These are phyloP conservation scores for Podospora sp. DNA, from an alignment of 495 filamentous ascomycete genomes.

Conservation along the genomic window DNA sequence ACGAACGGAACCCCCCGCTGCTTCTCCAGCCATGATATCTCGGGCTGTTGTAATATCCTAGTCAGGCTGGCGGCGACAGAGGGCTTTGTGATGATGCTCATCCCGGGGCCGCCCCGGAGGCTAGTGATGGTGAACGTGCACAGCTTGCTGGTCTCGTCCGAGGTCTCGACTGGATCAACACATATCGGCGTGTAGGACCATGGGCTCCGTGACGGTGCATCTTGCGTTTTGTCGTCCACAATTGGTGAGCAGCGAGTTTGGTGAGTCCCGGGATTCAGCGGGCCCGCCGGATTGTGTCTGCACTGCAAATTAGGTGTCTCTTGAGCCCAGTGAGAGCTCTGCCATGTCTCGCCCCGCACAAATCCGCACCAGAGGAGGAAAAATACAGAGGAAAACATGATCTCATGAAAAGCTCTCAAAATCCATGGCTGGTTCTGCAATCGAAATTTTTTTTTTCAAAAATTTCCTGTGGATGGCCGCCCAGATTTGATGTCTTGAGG, in stretches of 20 bases:
- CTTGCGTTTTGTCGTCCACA: conserved; percentile 31
- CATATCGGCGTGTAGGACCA: conserved; percentile 37
- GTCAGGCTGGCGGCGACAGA: conserved; percentile 25
- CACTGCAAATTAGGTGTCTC: conserved; percentile 14
- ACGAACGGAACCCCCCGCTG: conserved; percentile 24
- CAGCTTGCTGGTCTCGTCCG: conserved; percentile 25
- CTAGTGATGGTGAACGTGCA: conserved; percentile 31
- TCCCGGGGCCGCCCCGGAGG: conserved; percentile 26
- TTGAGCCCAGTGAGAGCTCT: not conserved
- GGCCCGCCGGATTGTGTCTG: conserved; percentile 29
- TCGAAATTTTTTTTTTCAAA: not conserved
- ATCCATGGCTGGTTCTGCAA: not conserved
- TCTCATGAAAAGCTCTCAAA: not conserved
- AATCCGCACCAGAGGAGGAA: not conserved
- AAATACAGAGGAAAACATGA: not conserved
- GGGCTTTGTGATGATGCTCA: conserved; percentile 36
- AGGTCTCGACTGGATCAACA: conserved; percentile 18
- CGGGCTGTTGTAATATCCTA: conserved; percentile 24
- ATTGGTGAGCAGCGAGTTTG: conserved; percentile 24
- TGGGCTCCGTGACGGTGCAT: conserved; percentile 19
- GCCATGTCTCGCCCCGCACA: not conserved
- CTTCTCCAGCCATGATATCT: conserved; percentile 30
- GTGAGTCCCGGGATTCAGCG: conserved; percentile 16
- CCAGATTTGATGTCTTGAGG: not conserved
- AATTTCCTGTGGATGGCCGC: not conserved